phyloP scores from a whole-genome alignment of 352 stramenopile genomes.

The Globisporangium ultimum region DNA sequence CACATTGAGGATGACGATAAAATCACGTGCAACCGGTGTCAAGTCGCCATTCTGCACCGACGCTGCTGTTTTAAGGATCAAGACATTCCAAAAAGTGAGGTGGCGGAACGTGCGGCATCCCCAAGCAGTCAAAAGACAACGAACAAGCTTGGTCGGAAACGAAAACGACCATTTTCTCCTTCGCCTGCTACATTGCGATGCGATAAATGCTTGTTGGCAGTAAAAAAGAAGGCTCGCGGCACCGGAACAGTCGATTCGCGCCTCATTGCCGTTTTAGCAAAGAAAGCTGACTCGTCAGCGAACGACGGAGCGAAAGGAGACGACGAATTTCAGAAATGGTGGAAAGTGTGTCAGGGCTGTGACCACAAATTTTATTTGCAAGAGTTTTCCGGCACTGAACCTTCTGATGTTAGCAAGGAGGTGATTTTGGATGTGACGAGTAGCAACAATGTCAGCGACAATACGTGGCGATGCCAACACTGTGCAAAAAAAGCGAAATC shows the following conservation, averaged over 20 bases:
- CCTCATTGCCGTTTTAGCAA: conserved; percentile 3
- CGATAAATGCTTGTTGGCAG: background rate
- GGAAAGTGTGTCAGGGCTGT: conserved; percentile 27
- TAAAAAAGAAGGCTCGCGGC: background rate
- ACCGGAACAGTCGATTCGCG: conserved; percentile 2
- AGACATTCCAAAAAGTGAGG: conserved; percentile 8
- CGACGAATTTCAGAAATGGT: conserved; percentile 21
- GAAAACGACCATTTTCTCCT: background rate
- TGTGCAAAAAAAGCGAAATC: background rate
- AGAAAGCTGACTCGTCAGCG: background rate
- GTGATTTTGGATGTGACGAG: conserved; percentile 11
- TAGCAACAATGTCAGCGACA: background rate
- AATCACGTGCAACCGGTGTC: conserved; percentile 30
- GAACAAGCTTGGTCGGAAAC: conserved; percentile 4
- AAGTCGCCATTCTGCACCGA: conserved; percentile 21
- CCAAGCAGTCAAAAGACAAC: background rate
- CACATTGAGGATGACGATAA: conserved; percentile 33
- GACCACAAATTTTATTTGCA: conserved; percentile 32
- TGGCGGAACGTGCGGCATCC: conserved; percentile 3
- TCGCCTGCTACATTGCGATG: background rate
- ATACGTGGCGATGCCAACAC: conserved; percentile 4
- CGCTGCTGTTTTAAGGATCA: conserved; percentile 23
- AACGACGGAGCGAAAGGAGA: conserved; percentile 10
- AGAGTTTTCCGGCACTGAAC: conserved; percentile 34
- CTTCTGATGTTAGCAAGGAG: conserved; percentile 21